Conservation (phyloP, 495 filamentous ascomycete species). For the Neurospora sp. region DNA sequence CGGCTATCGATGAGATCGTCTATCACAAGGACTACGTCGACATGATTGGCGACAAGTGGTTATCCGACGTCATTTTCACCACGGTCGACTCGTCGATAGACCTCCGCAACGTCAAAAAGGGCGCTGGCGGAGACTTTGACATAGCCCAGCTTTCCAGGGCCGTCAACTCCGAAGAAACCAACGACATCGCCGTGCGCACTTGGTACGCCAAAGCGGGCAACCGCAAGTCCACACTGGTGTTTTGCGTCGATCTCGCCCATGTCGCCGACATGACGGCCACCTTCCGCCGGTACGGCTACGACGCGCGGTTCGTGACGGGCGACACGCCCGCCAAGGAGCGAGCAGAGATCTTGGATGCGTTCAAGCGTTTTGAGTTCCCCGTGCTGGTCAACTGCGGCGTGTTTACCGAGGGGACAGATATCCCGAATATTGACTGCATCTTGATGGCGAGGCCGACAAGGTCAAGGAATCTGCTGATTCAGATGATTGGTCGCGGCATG, state of each 20-base stretch:
- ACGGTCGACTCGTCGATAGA: slow-evolving; percentile 78
- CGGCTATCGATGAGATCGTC: slow-evolving; percentile 89
- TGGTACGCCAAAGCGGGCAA: slow-evolving; percentile 67
- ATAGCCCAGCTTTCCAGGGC: slow-evolving; percentile 59
- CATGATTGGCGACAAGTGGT: slow-evolving; percentile 83
- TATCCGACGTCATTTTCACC: slow-evolving; percentile 83
- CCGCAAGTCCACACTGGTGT: slow-evolving; percentile 80
- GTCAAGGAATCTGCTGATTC: slow-evolving; percentile 81
- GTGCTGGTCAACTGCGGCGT: slow-evolving; percentile 93
- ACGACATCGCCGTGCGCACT: slow-evolving; percentile 70
- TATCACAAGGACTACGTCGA: slow-evolving; percentile 97
- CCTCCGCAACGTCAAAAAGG: slow-evolving; percentile 49
- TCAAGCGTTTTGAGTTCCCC: slow-evolving; percentile 65
- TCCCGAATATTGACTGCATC: slow-evolving; percentile 94
- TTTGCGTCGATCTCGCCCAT: slow-evolving; percentile 84
- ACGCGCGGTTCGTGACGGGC: slow-evolving; percentile 75
- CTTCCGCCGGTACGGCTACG: slow-evolving; percentile 68
- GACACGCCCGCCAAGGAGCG: slow-evolving; percentile 58
- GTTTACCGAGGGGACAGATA: slow-evolving; percentile 94
- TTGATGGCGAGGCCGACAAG: slow-evolving; percentile 80
- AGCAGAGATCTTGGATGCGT: slow-evolving; percentile 57
- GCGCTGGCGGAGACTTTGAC: slow-evolving; percentile 68
- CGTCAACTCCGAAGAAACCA: slow-evolving; percentile 69
- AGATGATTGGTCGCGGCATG: slow-evolving; percentile 97
- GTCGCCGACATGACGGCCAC: slow-evolving; percentile 57